Evolutionary conservation across 148 eudicot genomes (phyloP).

Genomic region (Selenicereus undatus): DNA sequence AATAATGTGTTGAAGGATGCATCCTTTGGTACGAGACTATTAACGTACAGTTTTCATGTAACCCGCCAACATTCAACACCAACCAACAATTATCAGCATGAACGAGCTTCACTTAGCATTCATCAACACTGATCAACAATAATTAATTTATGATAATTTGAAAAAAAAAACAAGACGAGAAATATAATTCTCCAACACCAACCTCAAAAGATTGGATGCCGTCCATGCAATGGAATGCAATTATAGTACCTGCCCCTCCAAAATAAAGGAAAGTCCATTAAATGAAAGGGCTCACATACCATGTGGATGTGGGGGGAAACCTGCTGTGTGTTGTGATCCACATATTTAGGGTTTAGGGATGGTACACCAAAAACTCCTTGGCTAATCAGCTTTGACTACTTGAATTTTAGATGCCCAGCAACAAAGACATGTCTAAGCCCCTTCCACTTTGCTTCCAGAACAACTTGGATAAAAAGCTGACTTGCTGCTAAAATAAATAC

Average conservation of each 20-base stretch:
- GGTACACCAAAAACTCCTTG: background rate
- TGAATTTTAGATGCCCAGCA: background rate
- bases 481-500: too few species aligned
- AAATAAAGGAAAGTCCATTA: slow-evolving; percentile 2
- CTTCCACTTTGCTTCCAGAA: too few species aligned
- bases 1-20: too few species aligned
- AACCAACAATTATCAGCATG: too few species aligned
- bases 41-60: too few species aligned
- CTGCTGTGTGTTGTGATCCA: background rate
- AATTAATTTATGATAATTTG: too few species aligned
- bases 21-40: too few species aligned
- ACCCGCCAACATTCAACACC: too few species aligned
- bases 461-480: too few species aligned
- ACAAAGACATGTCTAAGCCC: background rate
- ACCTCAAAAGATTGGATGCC: background rate
- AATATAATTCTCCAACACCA: too few species aligned
- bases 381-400: background rate
- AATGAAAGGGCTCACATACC: slow-evolving; percentile 19
- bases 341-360: background rate
- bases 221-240: slow-evolving; percentile 15
- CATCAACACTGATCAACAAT: too few species aligned
- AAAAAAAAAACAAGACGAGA: background rate
- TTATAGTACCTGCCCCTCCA: slow-evolving; percentile 2
- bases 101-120: too few species aligned
- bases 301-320: slow-evolving; percentile 8